These are phyloP conservation scores for Aspergillus novoparasiticus DNA, from an alignment of 2,329 filamentous ascomycete species.

Conservation along the genomic window DNA sequence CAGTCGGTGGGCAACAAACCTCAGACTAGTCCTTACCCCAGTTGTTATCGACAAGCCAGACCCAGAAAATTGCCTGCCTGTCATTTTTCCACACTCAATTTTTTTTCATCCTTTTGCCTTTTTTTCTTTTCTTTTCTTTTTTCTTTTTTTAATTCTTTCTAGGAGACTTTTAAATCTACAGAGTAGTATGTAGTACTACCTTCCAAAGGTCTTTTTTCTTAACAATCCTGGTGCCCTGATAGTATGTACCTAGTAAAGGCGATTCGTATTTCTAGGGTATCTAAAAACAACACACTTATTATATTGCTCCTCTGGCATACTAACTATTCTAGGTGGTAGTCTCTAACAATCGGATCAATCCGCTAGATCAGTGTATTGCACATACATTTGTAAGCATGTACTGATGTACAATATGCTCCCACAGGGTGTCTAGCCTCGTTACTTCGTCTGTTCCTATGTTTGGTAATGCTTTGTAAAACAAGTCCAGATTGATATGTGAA, in stretches of 20 bases:
- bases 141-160: not conserved
- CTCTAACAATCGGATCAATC: not conserved
- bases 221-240: not conserved
- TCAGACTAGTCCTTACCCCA: conserved; percentile 9
- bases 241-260: not conserved
- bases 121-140: not conserved
- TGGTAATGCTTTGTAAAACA: not conserved
- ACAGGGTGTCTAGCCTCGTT: not conserved
- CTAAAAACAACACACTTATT: not conserved
- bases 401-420: not conserved
- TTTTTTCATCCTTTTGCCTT: not conserved
- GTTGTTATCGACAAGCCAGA: conserved; percentile 6
- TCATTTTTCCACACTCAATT: not conserved
- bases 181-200: not conserved
- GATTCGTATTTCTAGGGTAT: not conserved
- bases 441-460: not conserved
- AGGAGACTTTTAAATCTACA: not conserved
- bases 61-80: conserved; percentile 2
- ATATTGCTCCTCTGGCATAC: not conserved
- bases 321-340: not conserved
- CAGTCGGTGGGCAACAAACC: conserved; percentile 3
- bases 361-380: not conserved
- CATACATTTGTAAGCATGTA: not conserved
- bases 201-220: not conserved
- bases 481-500: not conserved